phyloP scores from a whole-genome alignment of 2,329 filamentous ascomycete species.

The Cladosporium sp. region DNA sequence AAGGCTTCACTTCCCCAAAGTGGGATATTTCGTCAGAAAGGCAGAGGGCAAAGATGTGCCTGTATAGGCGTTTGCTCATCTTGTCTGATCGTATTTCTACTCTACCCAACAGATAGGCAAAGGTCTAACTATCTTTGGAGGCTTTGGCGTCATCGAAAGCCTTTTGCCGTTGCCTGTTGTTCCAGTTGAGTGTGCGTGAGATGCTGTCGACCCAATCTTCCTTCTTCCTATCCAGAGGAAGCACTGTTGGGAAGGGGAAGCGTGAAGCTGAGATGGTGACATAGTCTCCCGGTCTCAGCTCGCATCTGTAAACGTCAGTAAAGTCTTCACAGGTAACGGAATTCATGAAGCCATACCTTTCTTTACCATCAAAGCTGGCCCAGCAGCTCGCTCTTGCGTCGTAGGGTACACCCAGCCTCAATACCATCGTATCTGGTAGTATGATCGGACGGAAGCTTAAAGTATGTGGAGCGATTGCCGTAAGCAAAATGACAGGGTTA shows the following conservation, averaged over 20 bases:
- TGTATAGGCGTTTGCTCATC: neutral
- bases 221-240: slow-evolving; percentile 66
- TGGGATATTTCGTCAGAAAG: slow-evolving; percentile 11
- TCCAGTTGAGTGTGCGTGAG: slow-evolving; percentile 76
- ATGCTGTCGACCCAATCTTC: slow-evolving; percentile 85
- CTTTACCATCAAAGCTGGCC: slow-evolving; percentile 96
- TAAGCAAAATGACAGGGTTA: slow-evolving; percentile 92
- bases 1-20: slow-evolving; percentile 17
- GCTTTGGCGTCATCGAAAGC: slow-evolving; percentile 45
- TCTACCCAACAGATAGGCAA: neutral
- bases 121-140: neutral
- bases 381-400: slow-evolving; percentile 85
- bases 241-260: slow-evolving; percentile 77
- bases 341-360: slow-evolving; percentile 52
- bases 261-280: slow-evolving; percentile 79
- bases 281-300: slow-evolving; percentile 76
- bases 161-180: slow-evolving; percentile 76
- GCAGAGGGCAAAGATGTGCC: neutral
- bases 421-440: slow-evolving; percentile 90
- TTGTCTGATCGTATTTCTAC: neutral
- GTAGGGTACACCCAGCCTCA: slow-evolving; percentile 92
- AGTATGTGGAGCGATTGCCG: slow-evolving; percentile 91
- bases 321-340: no score
- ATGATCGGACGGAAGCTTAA: slow-evolving; percentile 96
- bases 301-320: slow-evolving; percentile 36